Evolutionary conservation across 805 yeast genomes (phyloP), one percentile per base, ranked within the genome.

Genomic region (Metschnikowia chrysomelidarum): DNA sequence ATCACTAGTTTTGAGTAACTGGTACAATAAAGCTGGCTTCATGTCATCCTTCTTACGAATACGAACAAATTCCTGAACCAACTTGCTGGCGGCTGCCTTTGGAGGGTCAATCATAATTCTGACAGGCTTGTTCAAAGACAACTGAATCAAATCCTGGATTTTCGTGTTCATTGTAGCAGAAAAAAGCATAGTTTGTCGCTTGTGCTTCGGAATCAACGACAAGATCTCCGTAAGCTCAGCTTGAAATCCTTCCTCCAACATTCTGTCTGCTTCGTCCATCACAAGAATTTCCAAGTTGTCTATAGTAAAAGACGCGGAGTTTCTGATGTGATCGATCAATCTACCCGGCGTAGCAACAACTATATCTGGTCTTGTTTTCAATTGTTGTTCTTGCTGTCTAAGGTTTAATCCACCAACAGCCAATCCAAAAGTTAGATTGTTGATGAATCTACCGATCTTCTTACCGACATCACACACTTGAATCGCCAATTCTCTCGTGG

Each of bases 301-400:
- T 30, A 88, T 94, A 31, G 80, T 78, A 59, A 93, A 93, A 34
- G 93, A 82, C 6, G 96, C 87, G 5, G 98, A 89, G 66, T 93
- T 93, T 57, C 98, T 74, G 38, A 93, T 78, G 64, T 93, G 99
- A 62, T 93, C 99, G 54, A 93, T 93, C 49, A 93, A 82, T 69
- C 99, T 77, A 76, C 99, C 99, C 2, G 99, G 99, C 0, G 99
- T 93, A 15, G 98, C 98, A 58, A 93, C 80, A 14, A 93, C 98
- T 35, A 93, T 73, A 69, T 93, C 99, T 1, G 99, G 99, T 54
- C 97, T 78, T 16, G 83, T 67, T 54, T 86, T 87, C 54, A 93
- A 75, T 57, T 87, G 93, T 57, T 87, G 96, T 61, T 93, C 99
- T 67, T 93, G 99, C 54, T 82, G 94, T 59, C 96, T 78, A 46